phyloP scores from a whole-genome alignment of 2,329 filamentous ascomycete genomes.

The Penicillium sp. region DNA sequence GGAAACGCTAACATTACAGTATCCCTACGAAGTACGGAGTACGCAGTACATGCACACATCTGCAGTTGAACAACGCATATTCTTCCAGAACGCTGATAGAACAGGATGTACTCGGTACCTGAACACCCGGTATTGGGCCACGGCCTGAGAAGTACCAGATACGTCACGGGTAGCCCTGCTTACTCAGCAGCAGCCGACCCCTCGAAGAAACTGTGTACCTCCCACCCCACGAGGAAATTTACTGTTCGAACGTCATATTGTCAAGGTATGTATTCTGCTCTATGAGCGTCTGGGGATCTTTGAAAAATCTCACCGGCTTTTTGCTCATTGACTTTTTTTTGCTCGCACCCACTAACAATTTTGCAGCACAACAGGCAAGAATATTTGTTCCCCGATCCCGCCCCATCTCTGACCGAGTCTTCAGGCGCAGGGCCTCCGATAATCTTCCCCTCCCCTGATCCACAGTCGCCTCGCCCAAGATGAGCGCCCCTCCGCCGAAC shows the following conservation, averaged over 20 bases:
- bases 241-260: constrained; percentile 11
- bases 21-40: no score
- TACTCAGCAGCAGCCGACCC: constrained; percentile 12
- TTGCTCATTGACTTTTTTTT: not conserved
- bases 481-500: constrained; percentile 79
- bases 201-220: constrained; percentile 13
- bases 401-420: constrained; percentile 19
- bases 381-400: constrained; percentile 22
- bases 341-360: not conserved
- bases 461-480: constrained; percentile 56
- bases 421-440: constrained; percentile 25
- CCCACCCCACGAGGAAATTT: constrained; percentile 15
- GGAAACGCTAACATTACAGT: no score
- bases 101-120: constrained; percentile 9
- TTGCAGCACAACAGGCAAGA: constrained; percentile 17
- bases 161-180: constrained; percentile 15
- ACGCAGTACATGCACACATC: not conserved
- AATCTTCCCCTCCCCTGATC: constrained; percentile 22
- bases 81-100: not conserved
- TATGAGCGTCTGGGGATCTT: not conserved
- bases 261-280: constrained; percentile 5
- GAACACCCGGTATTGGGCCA: not conserved
- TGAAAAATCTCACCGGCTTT: not conserved
- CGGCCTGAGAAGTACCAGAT: constrained; percentile 5
- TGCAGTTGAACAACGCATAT: not conserved